Evolutionary conservation across 1,139 yeast species (phyloP).

Genomic region (Nakaseomyces nivariensis): DNA sequence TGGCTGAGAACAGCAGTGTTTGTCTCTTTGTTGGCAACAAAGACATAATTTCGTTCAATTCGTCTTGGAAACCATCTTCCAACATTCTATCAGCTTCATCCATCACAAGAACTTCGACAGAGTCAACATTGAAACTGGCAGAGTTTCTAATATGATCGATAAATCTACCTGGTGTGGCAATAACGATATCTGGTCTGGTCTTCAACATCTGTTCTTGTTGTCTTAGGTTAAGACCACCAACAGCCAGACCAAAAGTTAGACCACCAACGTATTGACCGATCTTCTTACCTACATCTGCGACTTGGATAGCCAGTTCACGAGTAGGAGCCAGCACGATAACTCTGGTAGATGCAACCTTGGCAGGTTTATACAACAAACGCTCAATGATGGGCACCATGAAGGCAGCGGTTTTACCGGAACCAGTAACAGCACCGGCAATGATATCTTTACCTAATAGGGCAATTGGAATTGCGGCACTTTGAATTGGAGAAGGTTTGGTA

Average conservation of each 20-base stretch:
- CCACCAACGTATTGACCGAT: slow-evolving; percentile 69
- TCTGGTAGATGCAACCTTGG: slow-evolving; percentile 75
- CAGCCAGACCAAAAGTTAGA: slow-evolving; percentile 81
- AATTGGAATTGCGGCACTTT: slow-evolving; percentile 85
- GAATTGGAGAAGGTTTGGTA: slow-evolving; percentile 83
- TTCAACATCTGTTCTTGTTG: slow-evolving; percentile 92
- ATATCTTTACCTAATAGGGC: slow-evolving; percentile 88
- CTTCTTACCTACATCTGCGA: slow-evolving; percentile 83
- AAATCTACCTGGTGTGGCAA: slow-evolving; percentile 95
- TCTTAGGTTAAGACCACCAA: slow-evolving; percentile 91
- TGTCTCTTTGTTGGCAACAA: slow-evolving; percentile 86
- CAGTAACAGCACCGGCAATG: slow-evolving; percentile 99
- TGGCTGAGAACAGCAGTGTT: slow-evolving; percentile 89
- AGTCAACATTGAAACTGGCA: slow-evolving; percentile 82
- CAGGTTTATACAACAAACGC: slow-evolving; percentile 79
- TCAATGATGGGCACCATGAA: slow-evolving; percentile 93
- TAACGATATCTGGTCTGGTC: slow-evolving; percentile 86
- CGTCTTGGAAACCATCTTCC: slow-evolving; percentile 97
- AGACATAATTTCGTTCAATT: slow-evolving; percentile 78
- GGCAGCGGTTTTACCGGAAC: slow-evolving; percentile 99
- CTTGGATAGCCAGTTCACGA: slow-evolving; percentile 96
- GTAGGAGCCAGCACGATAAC: slow-evolving; percentile 90
- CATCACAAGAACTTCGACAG: slow-evolving; percentile 81
- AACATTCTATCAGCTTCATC: slow-evolving; percentile 98
- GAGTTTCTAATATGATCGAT: slow-evolving; percentile 95